Base-by-base conservation (phyloP, 768 basidiomycete species). In the Kwoniella newhampshirensis region DNA sequence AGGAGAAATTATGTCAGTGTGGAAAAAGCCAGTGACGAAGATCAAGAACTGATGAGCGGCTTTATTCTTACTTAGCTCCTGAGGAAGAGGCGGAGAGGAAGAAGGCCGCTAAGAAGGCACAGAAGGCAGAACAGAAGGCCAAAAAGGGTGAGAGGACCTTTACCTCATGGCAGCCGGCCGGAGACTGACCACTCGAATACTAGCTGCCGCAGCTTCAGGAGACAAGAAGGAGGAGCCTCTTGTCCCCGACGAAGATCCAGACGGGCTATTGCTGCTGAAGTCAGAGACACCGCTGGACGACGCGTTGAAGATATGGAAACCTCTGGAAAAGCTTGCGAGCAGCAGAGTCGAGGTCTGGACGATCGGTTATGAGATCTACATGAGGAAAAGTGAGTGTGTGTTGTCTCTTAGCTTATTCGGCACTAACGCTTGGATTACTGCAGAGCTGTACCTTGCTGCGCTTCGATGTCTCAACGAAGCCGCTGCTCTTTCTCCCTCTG, bases 401-500 rank as follows among this genome's bases (percentile, higher is more conserved):
- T 1, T 4, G 30, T 25, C 5, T 43, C 21, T 11, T n/a, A 15
- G n/a, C n/a, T n/a, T n/a, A n/a, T n/a, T n/a, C n/a, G n/a, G n/a
- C n/a, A 27, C 57, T 58, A 50, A 51, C n/a, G 15, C 30, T 40
- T 23, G 35, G 35, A 18, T 51, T 13, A 36, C 42, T 36, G 13
- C 61, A 92, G 92, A 84, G 71, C 89, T 90, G 74, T 84, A 85
- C 58, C 77, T 93, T 32, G 88, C 90, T 65, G 92, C 92, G 0
- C 74, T 84, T 3, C 81, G 81, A 63, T 88, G 87, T 0, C 81
- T 97, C 3, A 79, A 78, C 11, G 79, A 76, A 4, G 88, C 86
- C 0, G 79, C 79, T 17, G 68, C 78, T 2, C 61, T 90, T 11
- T 80, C 84, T 50, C 60, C 82, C 0, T 77, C 83, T 15, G 71